phyloP scores from a whole-genome alignment of 768 basidiomycete genomes.

The Pholiota conissans region DNA sequence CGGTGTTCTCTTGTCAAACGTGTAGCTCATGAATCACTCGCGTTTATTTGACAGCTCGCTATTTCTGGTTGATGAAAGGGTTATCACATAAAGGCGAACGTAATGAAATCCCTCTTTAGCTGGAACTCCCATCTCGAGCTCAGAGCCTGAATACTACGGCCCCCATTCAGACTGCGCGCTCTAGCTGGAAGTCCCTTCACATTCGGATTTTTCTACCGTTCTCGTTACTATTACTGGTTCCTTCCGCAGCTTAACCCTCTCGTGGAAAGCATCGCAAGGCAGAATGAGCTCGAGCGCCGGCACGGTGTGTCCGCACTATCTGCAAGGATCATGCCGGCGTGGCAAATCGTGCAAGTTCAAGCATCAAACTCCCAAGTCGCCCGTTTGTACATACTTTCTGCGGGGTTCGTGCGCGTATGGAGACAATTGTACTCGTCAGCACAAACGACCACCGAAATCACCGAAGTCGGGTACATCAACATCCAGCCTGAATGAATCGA shows the following conservation, averaged over 20 bases:
- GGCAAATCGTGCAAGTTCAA: conserved; percentile 14
- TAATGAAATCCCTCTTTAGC: conserved; percentile 8
- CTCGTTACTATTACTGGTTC: neutral
- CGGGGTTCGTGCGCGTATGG: conserved; percentile 26
- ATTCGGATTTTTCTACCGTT: neutral
- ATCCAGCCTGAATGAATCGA: neutral
- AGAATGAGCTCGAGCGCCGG: conserved; percentile 1
- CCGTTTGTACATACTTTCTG: conserved; percentile 21
- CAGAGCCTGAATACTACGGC: conserved; percentile 16
- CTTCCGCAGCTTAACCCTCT: neutral
- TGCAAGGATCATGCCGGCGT: conserved; percentile 14
- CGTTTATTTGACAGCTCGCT: neutral
- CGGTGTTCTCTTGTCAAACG: neutral
- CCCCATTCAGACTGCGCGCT: conserved; percentile 21
- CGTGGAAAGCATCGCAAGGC: neutral
- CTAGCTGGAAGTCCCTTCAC: conserved; percentile 19
- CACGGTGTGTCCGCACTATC: conserved; percentile 12
- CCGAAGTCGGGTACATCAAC: neutral
- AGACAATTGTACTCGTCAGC: conserved; percentile 17
- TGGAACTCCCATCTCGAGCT: conserved; percentile 27
- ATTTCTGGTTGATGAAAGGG: neutral
- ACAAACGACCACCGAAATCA: neutral
- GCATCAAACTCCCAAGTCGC: conserved; percentile 6
- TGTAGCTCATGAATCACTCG: neutral
- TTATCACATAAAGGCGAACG: neutral